Conservation (phyloP, 2,329 filamentous ascomycete genomes). For the Sarocladium kiliense region DNA sequence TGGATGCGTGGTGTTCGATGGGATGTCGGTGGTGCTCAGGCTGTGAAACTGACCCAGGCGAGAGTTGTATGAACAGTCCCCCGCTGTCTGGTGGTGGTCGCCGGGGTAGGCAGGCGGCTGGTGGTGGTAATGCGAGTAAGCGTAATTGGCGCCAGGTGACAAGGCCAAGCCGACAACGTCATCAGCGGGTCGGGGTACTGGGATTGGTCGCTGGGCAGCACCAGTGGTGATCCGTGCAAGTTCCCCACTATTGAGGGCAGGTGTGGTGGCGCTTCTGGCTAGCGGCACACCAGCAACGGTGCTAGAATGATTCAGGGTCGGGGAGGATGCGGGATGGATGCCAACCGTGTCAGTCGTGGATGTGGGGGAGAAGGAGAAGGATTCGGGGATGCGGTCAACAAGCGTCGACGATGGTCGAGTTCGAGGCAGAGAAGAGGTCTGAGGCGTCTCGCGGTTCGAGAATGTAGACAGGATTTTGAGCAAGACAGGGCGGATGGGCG, state of each 20-base stretch:
- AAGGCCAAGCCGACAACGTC: conserved; percentile 9
- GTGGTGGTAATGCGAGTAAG: conserved; percentile 5
- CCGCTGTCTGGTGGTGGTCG: not conserved
- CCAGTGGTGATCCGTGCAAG: conserved; percentile 5
- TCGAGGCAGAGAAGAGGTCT: not conserved
- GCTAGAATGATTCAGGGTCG: conserved; percentile 8
- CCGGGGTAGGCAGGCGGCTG: not conserved
- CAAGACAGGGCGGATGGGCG: conserved; percentile 11
- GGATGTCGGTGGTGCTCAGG: conserved; percentile 3
- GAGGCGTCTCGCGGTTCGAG: not conserved
- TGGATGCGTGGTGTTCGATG: conserved; percentile 9
- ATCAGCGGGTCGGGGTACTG: conserved; percentile 5
- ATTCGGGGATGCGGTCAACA: conserved; percentile 19
- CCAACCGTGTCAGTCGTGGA: not conserved
- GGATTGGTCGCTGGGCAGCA: not conserved
- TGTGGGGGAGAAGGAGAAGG: not conserved
- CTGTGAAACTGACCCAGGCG: not conserved
- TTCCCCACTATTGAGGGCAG: conserved; percentile 1
- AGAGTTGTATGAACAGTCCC: not conserved
- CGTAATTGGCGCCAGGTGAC: conserved; percentile 4
- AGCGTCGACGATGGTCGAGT: not conserved
- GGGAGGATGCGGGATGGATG: conserved; percentile 6
- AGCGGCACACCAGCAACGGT: conserved; percentile 6
- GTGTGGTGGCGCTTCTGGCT: conserved; percentile 1
- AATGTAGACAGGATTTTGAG: conserved; percentile 14